Percentiles rank a stretch among this genome's conserved stretches.
phyloP scores from a whole-genome alignment of 441 rosid genomes.

The Isatis lusitanica region DNA sequence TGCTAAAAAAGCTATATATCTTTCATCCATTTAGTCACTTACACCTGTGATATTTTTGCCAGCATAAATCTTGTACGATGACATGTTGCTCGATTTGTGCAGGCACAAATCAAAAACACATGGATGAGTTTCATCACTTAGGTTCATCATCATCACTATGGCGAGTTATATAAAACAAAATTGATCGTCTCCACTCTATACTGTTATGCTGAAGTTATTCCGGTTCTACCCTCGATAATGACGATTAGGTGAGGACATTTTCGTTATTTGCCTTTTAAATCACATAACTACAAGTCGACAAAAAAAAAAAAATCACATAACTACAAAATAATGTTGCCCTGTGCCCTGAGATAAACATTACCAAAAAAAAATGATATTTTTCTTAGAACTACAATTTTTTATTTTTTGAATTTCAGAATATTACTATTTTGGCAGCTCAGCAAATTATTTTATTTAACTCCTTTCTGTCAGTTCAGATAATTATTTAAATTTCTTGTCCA shows the following conservation, averaged over 20 bases:
- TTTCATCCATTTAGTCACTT: neutral
- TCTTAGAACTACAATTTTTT: neutral
- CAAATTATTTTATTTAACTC: conserved; percentile 21
- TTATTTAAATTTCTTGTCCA: conserved; percentile 24
- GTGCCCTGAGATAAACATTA: conserved; percentile 28
- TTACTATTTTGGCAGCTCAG: conserved; percentile 31
- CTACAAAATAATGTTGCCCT: conserved; percentile 25
- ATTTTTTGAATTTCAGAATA: conserved; percentile 10
- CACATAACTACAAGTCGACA: conserved; percentile 21
- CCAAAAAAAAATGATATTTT: neutral
- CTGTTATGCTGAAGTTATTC: neutral
- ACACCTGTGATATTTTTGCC: neutral
- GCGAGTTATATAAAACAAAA: neutral
- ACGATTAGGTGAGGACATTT: conserved; percentile 28
- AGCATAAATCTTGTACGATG: neutral
- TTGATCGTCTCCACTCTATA: neutral
- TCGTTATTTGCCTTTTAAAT: neutral
- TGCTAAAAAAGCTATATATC: neutral
- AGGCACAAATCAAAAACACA: neutral
- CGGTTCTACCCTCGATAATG: conserved; percentile 11
- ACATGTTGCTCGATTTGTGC: conserved; percentile 6
- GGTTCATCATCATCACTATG: neutral
- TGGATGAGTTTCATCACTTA: neutral
- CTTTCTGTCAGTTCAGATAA: conserved; percentile 32
- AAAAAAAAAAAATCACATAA: conserved; percentile 1